These are phyloP conservation scores for Setomelanomma holmii DNA, from an alignment of 2,329 filamentous ascomycete species.

Conservation along the genomic window DNA sequence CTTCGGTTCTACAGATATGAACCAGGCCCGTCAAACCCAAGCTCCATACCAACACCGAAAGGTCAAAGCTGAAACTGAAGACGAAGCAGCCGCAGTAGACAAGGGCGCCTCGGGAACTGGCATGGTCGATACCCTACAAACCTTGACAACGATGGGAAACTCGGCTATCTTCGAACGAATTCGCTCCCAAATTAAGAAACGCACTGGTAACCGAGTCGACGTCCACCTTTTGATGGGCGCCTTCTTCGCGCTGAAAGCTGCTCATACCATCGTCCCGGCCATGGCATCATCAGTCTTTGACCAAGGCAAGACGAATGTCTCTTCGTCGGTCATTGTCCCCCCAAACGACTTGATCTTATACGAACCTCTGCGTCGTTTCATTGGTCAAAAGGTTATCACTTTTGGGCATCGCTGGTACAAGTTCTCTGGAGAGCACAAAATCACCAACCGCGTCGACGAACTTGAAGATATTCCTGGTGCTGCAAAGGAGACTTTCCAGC, in stretches of 20 bases:
- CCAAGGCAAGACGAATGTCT: slow-evolving; percentile 7
- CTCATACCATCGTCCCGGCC: slow-evolving; percentile 1
- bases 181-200: too few relatives aligned
- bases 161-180: too few relatives aligned
- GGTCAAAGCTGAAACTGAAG: too few relatives aligned
- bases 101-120: too few relatives aligned
- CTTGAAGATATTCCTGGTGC: background rate
- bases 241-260: slow-evolving; percentile 7
- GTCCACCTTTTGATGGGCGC: slow-evolving; percentile 4
- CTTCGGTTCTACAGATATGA: too few relatives aligned
- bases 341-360: background rate
- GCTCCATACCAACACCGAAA: too few relatives aligned
- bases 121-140: too few relatives aligned
- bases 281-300: background rate
- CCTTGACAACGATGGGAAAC: too few relatives aligned
- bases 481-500: background rate
- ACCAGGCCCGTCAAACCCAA: too few relatives aligned
- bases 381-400: slow-evolving; percentile 2
- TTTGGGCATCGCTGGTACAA: background rate
- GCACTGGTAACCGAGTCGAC: slow-evolving; percentile 1
- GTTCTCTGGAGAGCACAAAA: slow-evolving; percentile 5
- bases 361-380: background rate
- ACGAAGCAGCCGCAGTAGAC: too few relatives aligned
- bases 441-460: background rate
- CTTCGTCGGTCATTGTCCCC: slow-evolving; percentile 4